A percentile compares a stretch with the other conserved stretches of the same genome.
phyloP scores from a whole-genome alignment of 2,329 filamentous ascomycete species.

The Corinectria fuckeliana region DNA sequence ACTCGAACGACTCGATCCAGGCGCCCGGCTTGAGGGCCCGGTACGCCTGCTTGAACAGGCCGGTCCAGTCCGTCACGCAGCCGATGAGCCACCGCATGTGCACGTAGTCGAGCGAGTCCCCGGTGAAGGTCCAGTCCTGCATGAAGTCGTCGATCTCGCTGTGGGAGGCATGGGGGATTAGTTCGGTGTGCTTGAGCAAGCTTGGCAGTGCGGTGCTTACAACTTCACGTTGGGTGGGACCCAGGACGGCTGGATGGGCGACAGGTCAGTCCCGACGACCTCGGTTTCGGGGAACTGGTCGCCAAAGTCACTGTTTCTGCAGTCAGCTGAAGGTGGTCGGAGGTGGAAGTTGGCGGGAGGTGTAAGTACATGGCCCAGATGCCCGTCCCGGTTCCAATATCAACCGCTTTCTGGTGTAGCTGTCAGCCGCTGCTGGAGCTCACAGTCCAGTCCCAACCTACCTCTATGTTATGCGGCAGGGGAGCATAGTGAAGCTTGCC shows the following conservation, averaged over 20 bases:
- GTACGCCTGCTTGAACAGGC: constrained; percentile 56
- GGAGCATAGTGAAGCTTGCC: constrained; percentile 22
- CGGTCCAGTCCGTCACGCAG: constrained; percentile 60
- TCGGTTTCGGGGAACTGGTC: constrained; percentile 49
- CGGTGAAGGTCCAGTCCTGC: constrained; percentile 55
- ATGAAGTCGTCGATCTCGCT: constrained; percentile 64
- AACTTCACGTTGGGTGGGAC: constrained; percentile 24
- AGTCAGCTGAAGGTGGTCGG: neutral
- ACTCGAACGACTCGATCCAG: constrained; percentile 48
- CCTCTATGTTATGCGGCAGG: constrained; percentile 14
- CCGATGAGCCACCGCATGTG: constrained; percentile 65
- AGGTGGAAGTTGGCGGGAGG: neutral
- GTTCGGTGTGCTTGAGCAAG: neutral
- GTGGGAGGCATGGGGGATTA: neutral
- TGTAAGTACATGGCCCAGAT: constrained; percentile 25
- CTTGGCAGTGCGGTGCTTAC: neutral
- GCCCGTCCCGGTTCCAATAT: constrained; percentile 28
- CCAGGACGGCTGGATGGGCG: constrained; percentile 62
- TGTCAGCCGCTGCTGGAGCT: neutral
- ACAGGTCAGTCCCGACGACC: constrained; percentile 58
- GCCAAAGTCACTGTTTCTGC: constrained; percentile 52
- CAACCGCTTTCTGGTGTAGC: constrained; percentile 17
- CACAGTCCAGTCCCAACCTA: neutral
- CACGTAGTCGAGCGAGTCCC: constrained; percentile 64
- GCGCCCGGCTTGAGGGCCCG: constrained; percentile 56